A percentile compares a stretch with the other conserved stretches of the same genome.
Conservation (phyloP, 768 basidiomycete species). For the Neoboletus magnificus region DNA sequence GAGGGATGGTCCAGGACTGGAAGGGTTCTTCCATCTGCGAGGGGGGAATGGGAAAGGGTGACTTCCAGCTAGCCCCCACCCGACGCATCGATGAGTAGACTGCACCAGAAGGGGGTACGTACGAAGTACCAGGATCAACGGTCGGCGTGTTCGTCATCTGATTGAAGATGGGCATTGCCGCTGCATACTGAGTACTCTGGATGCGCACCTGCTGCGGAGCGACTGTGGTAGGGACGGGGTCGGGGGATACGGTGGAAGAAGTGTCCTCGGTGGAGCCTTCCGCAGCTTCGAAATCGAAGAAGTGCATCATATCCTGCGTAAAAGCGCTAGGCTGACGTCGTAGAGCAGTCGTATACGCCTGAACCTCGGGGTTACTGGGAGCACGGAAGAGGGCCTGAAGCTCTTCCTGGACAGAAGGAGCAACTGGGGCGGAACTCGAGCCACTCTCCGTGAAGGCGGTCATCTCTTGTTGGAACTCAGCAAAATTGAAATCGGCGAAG, state of each 20-base stretch:
- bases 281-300: slow-evolving; percentile 36
- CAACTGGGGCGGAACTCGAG: not conserved
- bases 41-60: slow-evolving; percentile 14
- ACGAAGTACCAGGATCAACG: slow-evolving; percentile 24
- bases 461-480: slow-evolving; percentile 7
- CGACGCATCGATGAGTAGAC: slow-evolving; percentile 47
- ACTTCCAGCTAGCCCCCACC: slow-evolving; percentile 51
- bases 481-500: slow-evolving; percentile 25
- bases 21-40: slow-evolving; percentile 32
- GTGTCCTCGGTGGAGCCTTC: slow-evolving; percentile 8
- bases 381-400: slow-evolving; percentile 21
- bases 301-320: slow-evolving; percentile 35
- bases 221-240: slow-evolving; percentile 6
- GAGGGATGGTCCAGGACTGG: slow-evolving; percentile 27
- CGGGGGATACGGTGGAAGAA: not conserved
- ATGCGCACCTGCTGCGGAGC: slow-evolving; percentile 25
- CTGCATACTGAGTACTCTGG: slow-evolving; percentile 12
- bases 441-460: not conserved
- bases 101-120: slow-evolving; percentile 57
- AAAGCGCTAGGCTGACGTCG: slow-evolving; percentile 22
- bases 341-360: slow-evolving; percentile 9
- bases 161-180: slow-evolving; percentile 24
- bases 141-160: slow-evolving; percentile 25
- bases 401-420: slow-evolving; percentile 13
- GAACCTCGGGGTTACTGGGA: slow-evolving; percentile 10